These are phyloP conservation scores for Paratrypanosoma confusum DNA, from an alignment of 208 protist species.

Conservation along the genomic window DNA sequence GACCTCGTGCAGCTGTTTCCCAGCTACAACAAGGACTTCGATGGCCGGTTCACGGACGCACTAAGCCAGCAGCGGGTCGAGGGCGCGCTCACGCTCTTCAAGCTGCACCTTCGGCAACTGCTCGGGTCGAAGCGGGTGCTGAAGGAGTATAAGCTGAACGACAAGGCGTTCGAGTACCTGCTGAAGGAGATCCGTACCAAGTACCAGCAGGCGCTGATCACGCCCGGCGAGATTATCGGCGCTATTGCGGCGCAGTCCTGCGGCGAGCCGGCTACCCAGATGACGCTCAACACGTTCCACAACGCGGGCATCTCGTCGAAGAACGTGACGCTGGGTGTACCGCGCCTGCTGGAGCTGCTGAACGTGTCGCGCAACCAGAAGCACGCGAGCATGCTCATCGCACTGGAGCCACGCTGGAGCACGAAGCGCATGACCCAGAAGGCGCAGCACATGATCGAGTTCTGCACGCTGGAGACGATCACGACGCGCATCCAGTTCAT, in stretches of 20 bases:
- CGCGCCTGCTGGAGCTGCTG: conserved; percentile 98
- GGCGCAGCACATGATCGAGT: conserved; percentile 89
- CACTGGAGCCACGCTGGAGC: conserved; percentile 61
- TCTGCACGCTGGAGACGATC: conserved; percentile 90
- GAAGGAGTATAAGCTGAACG: conserved; percentile 88
- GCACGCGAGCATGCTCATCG: conserved; percentile 94
- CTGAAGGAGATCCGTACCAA: conserved; percentile 93
- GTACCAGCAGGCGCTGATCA: conserved; percentile 89
- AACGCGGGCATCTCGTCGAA: conserved; percentile 99
- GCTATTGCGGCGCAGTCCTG: conserved; percentile 98
- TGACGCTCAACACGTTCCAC: conserved; percentile 99
- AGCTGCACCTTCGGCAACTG: conserved; percentile 87
- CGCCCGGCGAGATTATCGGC: conserved; percentile 98
- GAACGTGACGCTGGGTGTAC: conserved; percentile 99
- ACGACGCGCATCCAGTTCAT: conserved; percentile 92
- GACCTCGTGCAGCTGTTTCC: conserved; percentile 73
- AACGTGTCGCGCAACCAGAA: conserved; percentile 95
- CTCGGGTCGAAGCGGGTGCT: conserved; percentile 92
- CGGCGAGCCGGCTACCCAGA: conserved; percentile 99
- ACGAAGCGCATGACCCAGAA: conserved; percentile 63
- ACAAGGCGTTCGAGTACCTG: conserved; percentile 95
- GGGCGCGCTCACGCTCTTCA: conserved; percentile 94
- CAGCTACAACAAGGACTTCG: conserved; percentile 52
- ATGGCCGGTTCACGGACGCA: conserved; percentile 59
- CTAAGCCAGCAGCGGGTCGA: conserved; percentile 88